These are phyloP conservation scores for Leucosporidium scottii DNA, from an alignment of 768 basidiomycete species.

Conservation along the genomic window DNA sequence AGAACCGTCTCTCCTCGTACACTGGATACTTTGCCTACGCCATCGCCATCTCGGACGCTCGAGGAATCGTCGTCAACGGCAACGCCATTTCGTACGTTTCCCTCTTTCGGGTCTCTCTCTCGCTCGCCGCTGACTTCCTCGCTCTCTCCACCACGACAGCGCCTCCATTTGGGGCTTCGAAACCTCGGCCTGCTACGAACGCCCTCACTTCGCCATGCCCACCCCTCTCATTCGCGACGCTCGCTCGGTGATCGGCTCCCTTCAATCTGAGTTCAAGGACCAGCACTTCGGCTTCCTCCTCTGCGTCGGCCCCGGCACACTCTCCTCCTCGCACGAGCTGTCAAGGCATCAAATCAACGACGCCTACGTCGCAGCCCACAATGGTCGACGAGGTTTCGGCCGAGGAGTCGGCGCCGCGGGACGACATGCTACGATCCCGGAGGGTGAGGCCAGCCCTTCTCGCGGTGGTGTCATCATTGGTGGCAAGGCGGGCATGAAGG, in stretches of 20 bases:
- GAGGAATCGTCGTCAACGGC: slow-evolving; percentile 19
- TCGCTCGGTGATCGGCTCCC: slow-evolving; percentile 19
- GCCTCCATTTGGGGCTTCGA: slow-evolving; percentile 31
- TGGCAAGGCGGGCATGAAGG: neutral
- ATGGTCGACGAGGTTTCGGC: neutral
- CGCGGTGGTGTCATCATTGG: neutral
- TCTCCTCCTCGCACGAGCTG: slow-evolving; percentile 16
- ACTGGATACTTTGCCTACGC: slow-evolving; percentile 37
- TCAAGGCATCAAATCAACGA: slow-evolving; percentile 26
- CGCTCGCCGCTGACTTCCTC: neutral
- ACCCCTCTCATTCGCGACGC: slow-evolving; percentile 25
- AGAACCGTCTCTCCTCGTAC: slow-evolving; percentile 26
- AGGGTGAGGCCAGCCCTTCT: neutral
- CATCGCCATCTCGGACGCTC: slow-evolving; percentile 29
- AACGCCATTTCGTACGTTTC: slow-evolving; percentile 23
- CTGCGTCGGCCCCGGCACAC: slow-evolving; percentile 25
- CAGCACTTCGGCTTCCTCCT: slow-evolving; percentile 28
- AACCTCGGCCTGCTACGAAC: slow-evolving; percentile 19
- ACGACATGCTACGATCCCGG: neutral
- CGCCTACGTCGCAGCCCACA: neutral
- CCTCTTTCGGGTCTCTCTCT: neutral
- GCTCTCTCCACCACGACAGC: neutral
- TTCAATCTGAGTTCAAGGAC: slow-evolving; percentile 26
- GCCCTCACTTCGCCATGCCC: slow-evolving; percentile 19
- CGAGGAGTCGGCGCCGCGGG: neutral